Evolutionary conservation across 805 yeast genomes (phyloP).

Genomic region (Candida ponderosae): DNA sequence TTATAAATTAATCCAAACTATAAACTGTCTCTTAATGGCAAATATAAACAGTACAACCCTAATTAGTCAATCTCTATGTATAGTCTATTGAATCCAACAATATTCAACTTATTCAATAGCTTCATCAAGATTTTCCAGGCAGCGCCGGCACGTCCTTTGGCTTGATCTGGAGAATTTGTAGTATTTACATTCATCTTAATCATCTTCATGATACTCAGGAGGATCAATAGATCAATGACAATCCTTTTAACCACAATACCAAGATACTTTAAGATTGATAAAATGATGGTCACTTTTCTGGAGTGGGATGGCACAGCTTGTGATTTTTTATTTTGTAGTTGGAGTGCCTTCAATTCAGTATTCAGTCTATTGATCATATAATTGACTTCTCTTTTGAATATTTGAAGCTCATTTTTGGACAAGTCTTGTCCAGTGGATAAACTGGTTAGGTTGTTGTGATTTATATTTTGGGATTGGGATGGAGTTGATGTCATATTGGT

Average conservation of each 20-base stretch:
- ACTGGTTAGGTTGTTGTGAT: too few species aligned
- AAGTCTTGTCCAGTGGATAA: too few species aligned
- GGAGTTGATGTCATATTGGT: neutral
- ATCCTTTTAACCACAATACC: constrained; percentile 9
- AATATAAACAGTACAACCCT: too few species aligned
- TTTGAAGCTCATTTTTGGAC: constrained; percentile 8
- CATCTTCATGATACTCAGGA: constrained; percentile 13
- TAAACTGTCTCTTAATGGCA: too few species aligned
- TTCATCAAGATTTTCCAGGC: constrained; percentile 1
- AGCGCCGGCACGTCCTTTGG: too few species aligned
- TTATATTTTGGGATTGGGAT: neutral
- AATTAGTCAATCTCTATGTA: constrained; percentile 12
- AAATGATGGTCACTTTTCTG: neutral
- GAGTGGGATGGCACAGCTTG: neutral
- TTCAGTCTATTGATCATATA: constrained; percentile 16
- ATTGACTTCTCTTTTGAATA: constrained; percentile 18
- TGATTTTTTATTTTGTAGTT: constrained; percentile 3
- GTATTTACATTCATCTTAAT: constrained; percentile 9
- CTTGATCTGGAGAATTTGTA: constrained; percentile 4
- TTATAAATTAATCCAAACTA: too few species aligned
- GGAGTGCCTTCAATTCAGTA: constrained; percentile 14
- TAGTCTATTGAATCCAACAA: constrained; percentile 13
- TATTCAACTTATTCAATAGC: constrained; percentile 9
- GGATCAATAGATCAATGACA: constrained; percentile 10
- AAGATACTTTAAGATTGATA: constrained; percentile 1